Conservation (phyloP, 1,139 yeast genomes). For the Blastobotrys petasosporus region DNA sequence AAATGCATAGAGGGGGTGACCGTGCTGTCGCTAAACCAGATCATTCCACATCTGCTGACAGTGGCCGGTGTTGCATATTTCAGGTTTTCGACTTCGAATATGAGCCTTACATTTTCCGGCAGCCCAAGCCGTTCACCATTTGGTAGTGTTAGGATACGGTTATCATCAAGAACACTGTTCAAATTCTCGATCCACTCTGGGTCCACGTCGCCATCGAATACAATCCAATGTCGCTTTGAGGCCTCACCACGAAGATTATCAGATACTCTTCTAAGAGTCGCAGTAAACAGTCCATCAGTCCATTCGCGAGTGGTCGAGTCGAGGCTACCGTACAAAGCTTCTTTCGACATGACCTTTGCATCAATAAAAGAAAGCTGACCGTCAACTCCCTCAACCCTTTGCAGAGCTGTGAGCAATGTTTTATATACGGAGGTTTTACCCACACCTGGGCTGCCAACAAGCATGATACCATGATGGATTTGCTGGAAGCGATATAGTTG, state of each 20-base stretch:
- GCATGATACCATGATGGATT: slow-evolving; percentile 74
- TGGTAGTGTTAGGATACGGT: slow-evolving; percentile 72
- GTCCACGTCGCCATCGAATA: slow-evolving; percentile 91
- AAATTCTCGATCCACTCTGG: slow-evolving; percentile 92
- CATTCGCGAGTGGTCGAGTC: slow-evolving; percentile 83
- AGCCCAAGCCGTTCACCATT: slow-evolving; percentile 78
- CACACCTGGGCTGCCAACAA: slow-evolving; percentile 70
- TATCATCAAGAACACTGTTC: slow-evolving; percentile 89
- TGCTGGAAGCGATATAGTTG: slow-evolving; percentile 61
- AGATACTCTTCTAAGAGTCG: slow-evolving; percentile 54
- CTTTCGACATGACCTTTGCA: slow-evolving; percentile 68
- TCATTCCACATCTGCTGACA: slow-evolving; percentile 86
- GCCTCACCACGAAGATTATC: slow-evolving; percentile 57
- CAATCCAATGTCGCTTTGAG: slow-evolving; percentile 60
- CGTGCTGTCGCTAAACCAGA: slow-evolving; percentile 53
- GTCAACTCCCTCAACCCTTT: slow-evolving; percentile 36
- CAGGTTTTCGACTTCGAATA: slow-evolving; percentile 73
- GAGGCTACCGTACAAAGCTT: slow-evolving; percentile 60
- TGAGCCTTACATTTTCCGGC: slow-evolving; percentile 55
- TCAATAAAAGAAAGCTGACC: slow-evolving; percentile 50
- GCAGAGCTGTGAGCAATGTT: slow-evolving; percentile 45
- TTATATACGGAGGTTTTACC: slow-evolving; percentile 64
- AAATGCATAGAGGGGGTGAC: slow-evolving; percentile 31
- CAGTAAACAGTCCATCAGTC: slow-evolving; percentile 83
- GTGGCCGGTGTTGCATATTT: slow-evolving; percentile 82